phyloP scores from a whole-genome alignment of 2,329 filamentous ascomycete species.

The Pseudogymnoascus sp. region DNA sequence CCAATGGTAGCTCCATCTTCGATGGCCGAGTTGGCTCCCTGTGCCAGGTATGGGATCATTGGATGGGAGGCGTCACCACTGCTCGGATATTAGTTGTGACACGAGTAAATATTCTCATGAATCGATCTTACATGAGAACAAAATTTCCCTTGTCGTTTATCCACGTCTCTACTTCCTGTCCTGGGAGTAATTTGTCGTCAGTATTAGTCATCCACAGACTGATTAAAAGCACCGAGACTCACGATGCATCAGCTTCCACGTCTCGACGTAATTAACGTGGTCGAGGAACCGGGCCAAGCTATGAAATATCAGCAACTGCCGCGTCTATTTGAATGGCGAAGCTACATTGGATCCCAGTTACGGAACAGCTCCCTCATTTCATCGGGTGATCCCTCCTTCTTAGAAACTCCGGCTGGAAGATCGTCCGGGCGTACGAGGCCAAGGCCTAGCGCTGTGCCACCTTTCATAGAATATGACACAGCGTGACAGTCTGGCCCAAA shows the following conservation, averaged over 20 bases:
- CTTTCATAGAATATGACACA: conserved; percentile 54
- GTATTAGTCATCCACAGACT: not conserved
- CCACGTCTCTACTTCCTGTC: conserved; percentile 17
- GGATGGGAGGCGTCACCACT: conserved; percentile 55
- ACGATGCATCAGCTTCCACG: conserved; percentile 57
- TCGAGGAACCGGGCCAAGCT: conserved; percentile 33
- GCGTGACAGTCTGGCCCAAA: conserved; percentile 54
- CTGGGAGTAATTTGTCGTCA: conserved; percentile 29
- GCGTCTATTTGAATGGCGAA: not conserved
- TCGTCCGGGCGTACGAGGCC: conserved; percentile 60
- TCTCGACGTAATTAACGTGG: conserved; percentile 52
- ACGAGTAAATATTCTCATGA: not conserved
- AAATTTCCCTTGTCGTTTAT: conserved; percentile 21
- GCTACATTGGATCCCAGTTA: conserved; percentile 55
- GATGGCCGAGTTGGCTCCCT: conserved; percentile 59
- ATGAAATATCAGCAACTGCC: not conserved
- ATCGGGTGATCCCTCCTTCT: conserved; percentile 44
- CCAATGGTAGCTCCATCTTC: conserved; percentile 63
- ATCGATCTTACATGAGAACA: conserved; percentile 9
- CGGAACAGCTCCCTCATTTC: conserved; percentile 55
- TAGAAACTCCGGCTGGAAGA: conserved; percentile 45
- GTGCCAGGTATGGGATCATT: conserved; percentile 56
- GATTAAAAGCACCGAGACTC: not conserved
- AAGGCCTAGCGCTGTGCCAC: conserved; percentile 55
- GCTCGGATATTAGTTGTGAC: conserved; percentile 14